Base-by-base conservation (phyloP, 208 protist species). In the Leishmania gerbilli region DNA sequence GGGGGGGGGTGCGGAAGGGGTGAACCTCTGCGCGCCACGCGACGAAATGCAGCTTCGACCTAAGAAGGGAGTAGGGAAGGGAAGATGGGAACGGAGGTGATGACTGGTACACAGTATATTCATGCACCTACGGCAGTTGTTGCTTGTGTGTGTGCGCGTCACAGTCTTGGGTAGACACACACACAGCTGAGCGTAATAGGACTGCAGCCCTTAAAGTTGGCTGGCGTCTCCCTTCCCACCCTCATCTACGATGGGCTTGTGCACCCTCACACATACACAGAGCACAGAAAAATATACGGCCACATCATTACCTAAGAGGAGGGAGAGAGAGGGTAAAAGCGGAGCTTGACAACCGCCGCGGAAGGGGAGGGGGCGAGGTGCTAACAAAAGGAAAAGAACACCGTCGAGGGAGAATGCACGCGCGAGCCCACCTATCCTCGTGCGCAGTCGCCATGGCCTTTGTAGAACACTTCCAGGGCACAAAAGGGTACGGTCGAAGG, bases 51-150 rank as follows among this genome's bases (percentile, higher is more conserved):
- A 37, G 17, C 62, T 31, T 3, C 13, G 5, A 75, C 55, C 40
- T 71, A 79, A 34, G 19, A 56, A 86, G 40, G 75, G 19, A 79
- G 58, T 45, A 68, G 7, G 42, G 47, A 75, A 58, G 53, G 71
- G 45, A 53, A 68, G 11, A 67, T 69, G 53, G 31, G 40, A 17
- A 34, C n/a, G 31, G 11, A 34, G 60, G 27, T 6, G 27, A 67
- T 42, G 27, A 7, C 65, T 42, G 34, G 9, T 69, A 71, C 42
- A 53, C 17, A 34, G n/a, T 27, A 47, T 9, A 34, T 3, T 72
- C 21, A 72, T 24, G 40, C 40, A 31, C 68, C 40, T 19, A 21
- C 68, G 27, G 21, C 68, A 6, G 21, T 27, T 49, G 34, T 47
- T 42, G 13, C 65, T 47, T 42, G n/a, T 9, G 31, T 47, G 19